A percentile compares a stretch with the other conserved stretches of the same genome.
phyloP scores from a whole-genome alignment of 2,329 filamentous ascomycete genomes.

The Colletotrichum tabaci region DNA sequence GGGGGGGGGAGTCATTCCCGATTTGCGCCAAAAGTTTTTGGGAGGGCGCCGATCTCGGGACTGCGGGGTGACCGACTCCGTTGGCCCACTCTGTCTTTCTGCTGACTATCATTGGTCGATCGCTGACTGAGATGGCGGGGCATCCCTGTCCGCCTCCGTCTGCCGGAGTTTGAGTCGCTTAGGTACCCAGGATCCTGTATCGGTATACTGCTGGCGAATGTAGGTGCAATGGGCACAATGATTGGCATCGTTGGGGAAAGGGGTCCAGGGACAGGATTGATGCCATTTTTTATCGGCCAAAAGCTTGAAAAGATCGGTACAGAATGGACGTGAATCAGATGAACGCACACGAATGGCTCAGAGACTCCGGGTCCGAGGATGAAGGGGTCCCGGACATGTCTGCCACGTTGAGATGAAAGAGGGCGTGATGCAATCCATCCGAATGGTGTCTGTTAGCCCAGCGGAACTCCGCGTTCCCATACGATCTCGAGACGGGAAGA shows the following conservation, averaged over 20 bases:
- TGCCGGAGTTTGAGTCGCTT: slow-evolving; percentile 20
- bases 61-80: slow-evolving; percentile 29
- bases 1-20: slow-evolving; percentile 23
- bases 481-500: neutral
- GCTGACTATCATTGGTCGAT: slow-evolving; percentile 5
- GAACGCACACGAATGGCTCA: neutral
- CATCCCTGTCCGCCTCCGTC: slow-evolving; percentile 34
- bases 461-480: neutral
- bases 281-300: slow-evolving; percentile 2
- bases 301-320: neutral
- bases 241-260: too few relatives aligned
- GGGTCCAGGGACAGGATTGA: neutral
- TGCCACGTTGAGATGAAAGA: neutral
- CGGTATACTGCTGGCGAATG: too few relatives aligned
- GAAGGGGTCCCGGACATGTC: neutral
- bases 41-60: slow-evolving; percentile 39
- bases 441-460: too few relatives aligned
- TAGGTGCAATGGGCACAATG: neutral
- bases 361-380: too few relatives aligned
- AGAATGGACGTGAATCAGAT: neutral
- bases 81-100: neutral
- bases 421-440: neutral
- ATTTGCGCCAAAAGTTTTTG: slow-evolving; percentile 20
- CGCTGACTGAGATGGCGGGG: slow-evolving; percentile 19
- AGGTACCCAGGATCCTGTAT: too few relatives aligned